These are phyloP conservation scores for Ilyonectria sp. DNA, from an alignment of 2,329 filamentous ascomycete species.

Conservation along the genomic window DNA sequence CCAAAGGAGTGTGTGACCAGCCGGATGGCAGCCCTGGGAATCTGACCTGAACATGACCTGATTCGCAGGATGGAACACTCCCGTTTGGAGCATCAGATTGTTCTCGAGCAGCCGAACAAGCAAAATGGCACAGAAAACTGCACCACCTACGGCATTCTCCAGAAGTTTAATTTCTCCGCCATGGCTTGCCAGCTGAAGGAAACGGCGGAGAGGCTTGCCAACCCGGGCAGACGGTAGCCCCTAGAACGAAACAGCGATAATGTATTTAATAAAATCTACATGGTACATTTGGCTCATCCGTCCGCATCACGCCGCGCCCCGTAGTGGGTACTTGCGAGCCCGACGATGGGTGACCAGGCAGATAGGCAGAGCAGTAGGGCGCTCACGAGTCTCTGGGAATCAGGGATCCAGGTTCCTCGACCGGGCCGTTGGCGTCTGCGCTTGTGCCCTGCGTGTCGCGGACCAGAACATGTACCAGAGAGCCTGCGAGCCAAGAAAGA, in stretches of 20 bases:
- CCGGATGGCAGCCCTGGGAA: constrained; percentile 2
- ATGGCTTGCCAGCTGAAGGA: constrained; percentile 4
- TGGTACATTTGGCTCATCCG: constrained; percentile 7
- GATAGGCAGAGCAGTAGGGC: constrained; percentile 25
- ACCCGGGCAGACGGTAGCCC: constrained; percentile 14
- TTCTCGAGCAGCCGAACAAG: constrained; percentile 15
- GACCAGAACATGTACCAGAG: constrained; percentile 5
- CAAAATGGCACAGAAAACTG: constrained; percentile 8
- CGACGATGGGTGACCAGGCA: constrained; percentile 15
- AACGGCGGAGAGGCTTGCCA: background rate
- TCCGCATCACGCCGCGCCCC: constrained; percentile 10
- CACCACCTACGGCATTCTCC: background rate
- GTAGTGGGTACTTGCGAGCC: constrained; percentile 25
- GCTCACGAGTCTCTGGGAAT: constrained; percentile 23
- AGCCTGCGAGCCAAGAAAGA: background rate
- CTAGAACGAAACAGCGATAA: constrained; percentile 1
- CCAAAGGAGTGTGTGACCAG: constrained; percentile 26
- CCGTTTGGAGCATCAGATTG: constrained; percentile 17
- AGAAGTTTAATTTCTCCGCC: constrained; percentile 1
- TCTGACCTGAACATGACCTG: constrained; percentile 26
- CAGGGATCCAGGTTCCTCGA: constrained; percentile 26
- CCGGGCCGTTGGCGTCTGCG: constrained; percentile 13
- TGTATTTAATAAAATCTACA: constrained; percentile 19
- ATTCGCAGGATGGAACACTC: constrained; percentile 21
- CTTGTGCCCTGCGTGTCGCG: constrained; percentile 7